Evolutionary conservation across 345 rosid species (phyloP), one percentile per base, ranked within the genome.

Genomic region (Eucalyptus melliodora): DNA sequence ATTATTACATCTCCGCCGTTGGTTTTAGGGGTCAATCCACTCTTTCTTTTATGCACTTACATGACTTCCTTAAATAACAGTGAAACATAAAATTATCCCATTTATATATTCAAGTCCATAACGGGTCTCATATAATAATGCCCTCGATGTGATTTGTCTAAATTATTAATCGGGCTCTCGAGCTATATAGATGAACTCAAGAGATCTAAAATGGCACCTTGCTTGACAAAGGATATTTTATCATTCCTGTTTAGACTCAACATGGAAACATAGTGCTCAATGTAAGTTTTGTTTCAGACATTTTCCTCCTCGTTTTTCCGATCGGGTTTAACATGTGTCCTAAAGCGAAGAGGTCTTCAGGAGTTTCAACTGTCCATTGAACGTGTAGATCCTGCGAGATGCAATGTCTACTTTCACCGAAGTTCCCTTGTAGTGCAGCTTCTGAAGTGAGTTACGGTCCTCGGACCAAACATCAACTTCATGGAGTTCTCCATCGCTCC

Each of bases 401-500:
- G 92, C 90, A 91, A 98, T 88, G 47, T 69, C 82, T 50, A 93
- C 89, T 26, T 90, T 83, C 77, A 90, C 95, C 37, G 88, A 87
- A 40, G 60, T 89, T 91, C 96, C 96, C 92, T 92, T 91, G 87
- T 97, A 96, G 77, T 93, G 95, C 81, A 98, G 86, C 45, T 91
- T 91, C 88, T 87, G 93, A 26, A 90, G 42, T 42, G 93, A 92
- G 86, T 88, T 89, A 44, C 82, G 91, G 72, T 91, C 92, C 88
- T 93, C 92, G 6, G 95, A 92, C 94, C 92, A 91, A 67, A 98
- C 90, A 85, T 93, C 93, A 82, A 96, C 93, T 91, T 96, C 94
- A 45, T 91, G 94, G 83, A 98, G 99, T 56, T 96, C 94, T 42
- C 97, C 96, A 89, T 95, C 99, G 87, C 81, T 91, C 99, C 99